Evolutionary conservation across 208 protist species (phyloP).

Genomic region (Crithidia fasciculata): DNA sequence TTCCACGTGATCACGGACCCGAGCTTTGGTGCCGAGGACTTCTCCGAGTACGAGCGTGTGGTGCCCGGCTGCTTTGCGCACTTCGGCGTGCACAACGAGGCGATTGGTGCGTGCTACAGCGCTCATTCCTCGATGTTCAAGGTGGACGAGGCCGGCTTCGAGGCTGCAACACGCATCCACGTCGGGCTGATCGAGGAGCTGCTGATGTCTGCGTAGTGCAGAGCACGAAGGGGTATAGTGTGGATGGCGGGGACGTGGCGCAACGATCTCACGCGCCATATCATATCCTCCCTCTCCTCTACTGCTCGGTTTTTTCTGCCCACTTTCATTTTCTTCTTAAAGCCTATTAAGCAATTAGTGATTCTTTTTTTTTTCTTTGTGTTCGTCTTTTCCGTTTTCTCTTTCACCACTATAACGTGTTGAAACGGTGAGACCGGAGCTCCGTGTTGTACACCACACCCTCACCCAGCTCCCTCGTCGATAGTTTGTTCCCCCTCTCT

Average conservation of each 20-base stretch:
- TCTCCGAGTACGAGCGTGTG: constrained; percentile 62
- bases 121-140: constrained; percentile 56
- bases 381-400: background rate
- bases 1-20: constrained; percentile 50
- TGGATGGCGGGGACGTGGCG: too few relatives aligned
- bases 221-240: background rate
- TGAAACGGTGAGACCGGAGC: too few relatives aligned
- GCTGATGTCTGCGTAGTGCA: constrained; percentile 31
- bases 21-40: constrained; percentile 64
- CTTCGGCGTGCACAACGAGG: constrained; percentile 47
- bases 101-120: constrained; percentile 30
- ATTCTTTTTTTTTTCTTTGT: background rate
- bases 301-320: background rate
- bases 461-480: too few relatives aligned
- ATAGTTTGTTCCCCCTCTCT: background rate
- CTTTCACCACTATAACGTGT: background rate
- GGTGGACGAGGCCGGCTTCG: constrained; percentile 59
- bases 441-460: too few relatives aligned
- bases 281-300: background rate
- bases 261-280: background rate
- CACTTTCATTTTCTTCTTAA: background rate
- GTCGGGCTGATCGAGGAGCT: constrained; percentile 55
- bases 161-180: constrained; percentile 48
- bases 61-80: constrained; percentile 63
- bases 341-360: background rate